Base-by-base conservation (phyloP, 1,284 basidiomycete genomes). In the Porphyrellus sp. region DNA sequence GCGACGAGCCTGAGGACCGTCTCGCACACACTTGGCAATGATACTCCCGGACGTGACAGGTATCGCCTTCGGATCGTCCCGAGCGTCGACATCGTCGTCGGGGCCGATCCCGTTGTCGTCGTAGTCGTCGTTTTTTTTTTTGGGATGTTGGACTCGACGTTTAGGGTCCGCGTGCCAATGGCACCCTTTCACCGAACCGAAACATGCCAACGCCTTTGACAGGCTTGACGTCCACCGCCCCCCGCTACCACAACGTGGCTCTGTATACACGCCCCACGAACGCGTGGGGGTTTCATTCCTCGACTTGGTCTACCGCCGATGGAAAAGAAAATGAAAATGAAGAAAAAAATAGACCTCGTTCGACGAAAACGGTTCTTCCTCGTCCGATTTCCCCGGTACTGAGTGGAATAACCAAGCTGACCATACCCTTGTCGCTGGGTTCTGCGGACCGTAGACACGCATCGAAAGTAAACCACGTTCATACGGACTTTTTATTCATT, bases 401-500 rank as follows among this genome's bases (percentile, higher is more conserved):
- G 11, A 34, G n/a, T 39, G 15, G 52, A 44, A 33, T 28, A 18
- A 8, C 37, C 27, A n/a, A n/a, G n/a, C n/a, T n/a, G n/a, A n/a
- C n/a, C n/a, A n/a, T 20, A 16, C 8, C n/a, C 15, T n/a, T 7
- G 13, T 25, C 34, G 31, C 27, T 16, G 23, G 20, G 35, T 33
- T 24, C 11, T 21, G 16, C 35, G 39, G 23, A 33, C 16, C 37
- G 24, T 8, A 25, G 21, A 41, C 34, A 34, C 27, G 11, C 13
- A 18, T 23, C 24, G 24, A 15, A 23, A 43, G 9, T 23, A 25
- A 50, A 23, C 54, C 58, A 45, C 48, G 55, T 37, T 58, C 56
- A 60, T 57, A 47, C 38, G 41, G 58, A 30, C 24, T 25, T 58
- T 46, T 12, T 31, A 48, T 60, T 39, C 31, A 34, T 21, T 47